These are phyloP conservation scores for Sporothrix curviconia DNA, from an alignment of 2,329 filamentous ascomycete species.

Conservation along the genomic window DNA sequence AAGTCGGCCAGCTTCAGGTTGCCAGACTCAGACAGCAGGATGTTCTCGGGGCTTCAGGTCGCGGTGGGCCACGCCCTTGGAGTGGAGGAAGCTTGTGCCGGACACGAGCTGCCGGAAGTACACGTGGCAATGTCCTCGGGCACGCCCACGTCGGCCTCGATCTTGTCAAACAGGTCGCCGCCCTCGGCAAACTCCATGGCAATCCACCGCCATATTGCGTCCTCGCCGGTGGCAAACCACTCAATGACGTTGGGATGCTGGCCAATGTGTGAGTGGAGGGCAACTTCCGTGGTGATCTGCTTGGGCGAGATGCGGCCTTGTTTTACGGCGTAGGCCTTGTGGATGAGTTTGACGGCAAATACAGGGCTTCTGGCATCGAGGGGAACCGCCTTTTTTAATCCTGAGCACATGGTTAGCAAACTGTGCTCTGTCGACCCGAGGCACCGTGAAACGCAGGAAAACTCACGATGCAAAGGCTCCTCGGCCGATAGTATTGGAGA, in stretches of 20 bases:
- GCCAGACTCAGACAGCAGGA: conserved; percentile 76
- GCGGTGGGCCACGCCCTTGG: conserved; percentile 87
- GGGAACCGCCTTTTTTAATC: conserved; percentile 88
- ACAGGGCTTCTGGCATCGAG: conserved; percentile 62
- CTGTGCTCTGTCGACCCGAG: not conserved
- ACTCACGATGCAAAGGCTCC: conserved; percentile 93
- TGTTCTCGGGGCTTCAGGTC: conserved; percentile 94
- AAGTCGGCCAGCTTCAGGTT: conserved; percentile 95
- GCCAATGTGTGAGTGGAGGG: conserved; percentile 80
- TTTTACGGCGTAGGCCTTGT: conserved; percentile 88
- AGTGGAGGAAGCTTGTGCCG: conserved; percentile 92
- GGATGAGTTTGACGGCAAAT: conserved; percentile 97
- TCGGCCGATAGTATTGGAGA: conserved; percentile 93
- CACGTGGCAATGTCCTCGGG: conserved; percentile 90
- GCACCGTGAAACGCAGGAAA: too few species aligned
- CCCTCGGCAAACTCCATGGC: conserved; percentile 96
- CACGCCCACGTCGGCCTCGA: conserved; percentile 95
- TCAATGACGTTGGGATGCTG: conserved; percentile 91
- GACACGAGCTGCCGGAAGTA: conserved; percentile 91
- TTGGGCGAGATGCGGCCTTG: conserved; percentile 83
- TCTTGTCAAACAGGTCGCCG: conserved; percentile 97
- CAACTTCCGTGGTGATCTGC: conserved; percentile 87
- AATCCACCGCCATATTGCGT: conserved; percentile 87
- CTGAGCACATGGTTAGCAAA: conserved; percentile 39
- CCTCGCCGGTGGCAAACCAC: conserved; percentile 83